phyloP scores from a whole-genome alignment of 164 flowering plant genomes.

The Stephania japonica region DNA sequence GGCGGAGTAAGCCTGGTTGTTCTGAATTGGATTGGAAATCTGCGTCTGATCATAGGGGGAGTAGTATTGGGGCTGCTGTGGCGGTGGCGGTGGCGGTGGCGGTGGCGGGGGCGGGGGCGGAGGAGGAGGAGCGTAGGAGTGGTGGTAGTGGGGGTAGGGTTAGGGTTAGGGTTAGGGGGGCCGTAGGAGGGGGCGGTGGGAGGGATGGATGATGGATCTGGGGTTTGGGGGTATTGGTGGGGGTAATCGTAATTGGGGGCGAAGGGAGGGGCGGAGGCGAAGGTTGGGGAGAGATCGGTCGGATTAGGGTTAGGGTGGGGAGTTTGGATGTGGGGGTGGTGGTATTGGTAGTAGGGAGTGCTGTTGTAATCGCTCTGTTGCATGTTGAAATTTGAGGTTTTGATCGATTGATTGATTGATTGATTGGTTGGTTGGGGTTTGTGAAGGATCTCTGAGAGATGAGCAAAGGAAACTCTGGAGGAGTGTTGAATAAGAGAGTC shows the following conservation, averaged over 20 bases:
- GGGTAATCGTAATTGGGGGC: conserved; percentile 35
- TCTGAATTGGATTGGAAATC: conserved; percentile 17
- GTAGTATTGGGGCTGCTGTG: conserved; percentile 29
- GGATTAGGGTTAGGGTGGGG: conserved; percentile 30
- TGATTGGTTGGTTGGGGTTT: no score
- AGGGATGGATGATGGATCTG: conserved; percentile 31
- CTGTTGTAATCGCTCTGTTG: conserved; percentile 22
- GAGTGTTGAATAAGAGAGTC: background rate
- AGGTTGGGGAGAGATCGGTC: conserved; percentile 20
- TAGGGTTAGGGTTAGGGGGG: conserved; percentile 33
- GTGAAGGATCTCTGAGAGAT: no score
- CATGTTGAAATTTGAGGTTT: conserved; percentile 12
- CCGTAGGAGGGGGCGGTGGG: conserved; percentile 31
- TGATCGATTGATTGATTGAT: no score
- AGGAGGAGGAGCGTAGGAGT: conserved; percentile 7
- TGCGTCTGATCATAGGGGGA: conserved; percentile 52
- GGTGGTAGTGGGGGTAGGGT: conserved; percentile 27
- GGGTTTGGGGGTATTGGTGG: conserved; percentile 38
- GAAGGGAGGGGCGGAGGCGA: conserved; percentile 88
- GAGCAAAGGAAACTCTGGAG: background rate
- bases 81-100: conserved; percentile 28
- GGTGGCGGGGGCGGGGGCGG: conserved; percentile 25
- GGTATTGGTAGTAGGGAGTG: conserved; percentile 18
- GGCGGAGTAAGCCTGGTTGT: conserved; percentile 26
- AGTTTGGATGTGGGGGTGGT: conserved; percentile 14